Evolutionary conservation across 208 protist genomes (phyloP), one percentile per base, ranked within the genome.

Genomic region (Crithidia fasciculata): DNA sequence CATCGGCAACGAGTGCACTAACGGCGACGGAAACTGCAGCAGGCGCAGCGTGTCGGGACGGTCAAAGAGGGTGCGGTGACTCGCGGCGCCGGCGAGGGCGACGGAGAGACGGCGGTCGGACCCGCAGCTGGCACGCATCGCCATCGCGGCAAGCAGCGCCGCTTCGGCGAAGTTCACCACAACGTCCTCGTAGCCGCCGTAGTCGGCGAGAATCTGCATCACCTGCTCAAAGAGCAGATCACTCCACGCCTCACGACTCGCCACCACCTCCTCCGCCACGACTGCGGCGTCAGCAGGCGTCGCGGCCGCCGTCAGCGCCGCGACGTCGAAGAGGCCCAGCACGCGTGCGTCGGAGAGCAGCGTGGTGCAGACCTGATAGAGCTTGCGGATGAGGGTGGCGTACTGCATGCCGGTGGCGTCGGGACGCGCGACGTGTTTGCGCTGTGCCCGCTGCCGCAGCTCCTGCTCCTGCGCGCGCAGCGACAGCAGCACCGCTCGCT

Each of bases 181-280:
- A 47, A 93, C 89, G 70, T 97, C 92, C 64, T 97, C 93, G 80
- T 97, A 97, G 50, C 93, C 93, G 63, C 87, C 87, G 72, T 88
- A 94, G 45, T 85, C 75, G 52, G 78, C 72, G 5, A 97, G 74
- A 4, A 97, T 55, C 56, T 93, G 78, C 45, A 68, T 69, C 16
- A 89, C 72, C 73, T 95, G 80, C 72, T 95, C 87, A 63, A 85
- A 93, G 40, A 97, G 67, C 18, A 97, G 59, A 57, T 88, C 87
- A 49, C 85, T 89, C 90, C 92, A 96, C 36, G 76, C 81, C 61
- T 75, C 75, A 49, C 75, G 82, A 47, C 70, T 76, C 50, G 71
- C 59, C 18, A 68, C 37, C 9, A 74, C 50, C 41, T 78, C 71
- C 54, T 56, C 72, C 18, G 71, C 63, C 0, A 47, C 52, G 4